These are phyloP conservation scores for Xylaria sp. DNA, from an alignment of 2,329 filamentous ascomycete species.

Conservation along the genomic window DNA sequence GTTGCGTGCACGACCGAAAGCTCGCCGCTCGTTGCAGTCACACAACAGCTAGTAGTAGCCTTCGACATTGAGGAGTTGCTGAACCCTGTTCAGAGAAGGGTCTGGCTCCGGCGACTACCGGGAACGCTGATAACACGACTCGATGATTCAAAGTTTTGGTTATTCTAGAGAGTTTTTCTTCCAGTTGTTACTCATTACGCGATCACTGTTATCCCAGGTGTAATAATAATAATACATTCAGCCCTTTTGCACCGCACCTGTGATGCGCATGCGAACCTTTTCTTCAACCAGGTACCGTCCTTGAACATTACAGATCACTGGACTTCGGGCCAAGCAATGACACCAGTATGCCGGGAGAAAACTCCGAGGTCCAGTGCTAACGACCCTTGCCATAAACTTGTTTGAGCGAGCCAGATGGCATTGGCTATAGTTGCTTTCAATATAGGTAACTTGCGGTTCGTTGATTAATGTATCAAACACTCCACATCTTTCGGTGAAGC, in stretches of 20 bases:
- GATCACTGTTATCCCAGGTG: not conserved
- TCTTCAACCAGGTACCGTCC: not conserved
- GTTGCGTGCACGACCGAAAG: conserved; percentile 47
- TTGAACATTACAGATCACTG: not conserved
- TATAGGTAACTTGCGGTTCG: not conserved
- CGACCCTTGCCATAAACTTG: too few species aligned
- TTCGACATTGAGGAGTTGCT: conserved; percentile 42
- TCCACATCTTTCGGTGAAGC: not conserved
- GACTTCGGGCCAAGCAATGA: not conserved
- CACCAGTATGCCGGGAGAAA: not conserved
- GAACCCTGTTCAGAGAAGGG: conserved; percentile 37
- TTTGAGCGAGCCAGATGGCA: too few species aligned
- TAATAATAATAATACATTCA: not conserved
- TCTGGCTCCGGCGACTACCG: conserved; percentile 10
- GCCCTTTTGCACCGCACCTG: not conserved
- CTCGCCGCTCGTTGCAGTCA: conserved; percentile 44
- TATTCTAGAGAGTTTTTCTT: not conserved
- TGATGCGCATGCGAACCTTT: not conserved
- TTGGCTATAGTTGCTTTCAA: not conserved
- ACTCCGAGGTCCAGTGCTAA: not conserved
- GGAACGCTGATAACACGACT: not conserved
- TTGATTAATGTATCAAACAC: conserved; percentile 1
- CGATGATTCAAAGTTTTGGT: not conserved
- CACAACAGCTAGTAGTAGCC: conserved; percentile 30
- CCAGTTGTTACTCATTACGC: not conserved